phyloP scores from a whole-genome alignment of 768 basidiomycete genomes.

The Mycena maculata region DNA sequence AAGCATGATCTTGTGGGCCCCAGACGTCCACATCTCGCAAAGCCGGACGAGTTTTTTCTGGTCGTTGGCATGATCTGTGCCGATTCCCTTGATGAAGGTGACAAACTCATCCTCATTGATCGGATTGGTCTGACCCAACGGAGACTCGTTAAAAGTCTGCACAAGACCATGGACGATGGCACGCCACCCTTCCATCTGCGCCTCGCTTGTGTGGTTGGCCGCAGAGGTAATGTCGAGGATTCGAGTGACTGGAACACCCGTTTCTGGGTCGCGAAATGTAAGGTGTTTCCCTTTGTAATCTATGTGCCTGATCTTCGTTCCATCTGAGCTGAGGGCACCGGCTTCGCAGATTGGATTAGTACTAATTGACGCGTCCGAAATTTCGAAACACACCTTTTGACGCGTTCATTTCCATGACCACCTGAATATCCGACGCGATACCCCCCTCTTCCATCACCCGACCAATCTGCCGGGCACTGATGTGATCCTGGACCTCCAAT shows the following conservation, averaged over 20 bases:
- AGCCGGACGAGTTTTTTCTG: constrained; percentile 36
- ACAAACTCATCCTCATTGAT: constrained; percentile 27
- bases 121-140: neutral
- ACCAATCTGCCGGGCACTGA: constrained; percentile 1
- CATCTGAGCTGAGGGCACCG: constrained; percentile 29
- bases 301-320: constrained; percentile 36
- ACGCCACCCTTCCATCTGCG: constrained; percentile 37
- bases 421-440: constrained; percentile 6
- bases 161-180: constrained; percentile 5
- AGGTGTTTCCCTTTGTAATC: constrained; percentile 33
- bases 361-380: neutral
- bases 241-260: neutral
- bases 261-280: neutral
- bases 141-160: constrained; percentile 34
- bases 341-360: neutral
- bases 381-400: neutral
- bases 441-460: neutral
- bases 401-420: neutral
- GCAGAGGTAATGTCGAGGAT: constrained; percentile 31
- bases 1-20: constrained; percentile 1
- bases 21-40: constrained; percentile 2
- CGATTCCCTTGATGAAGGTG: constrained; percentile 26
- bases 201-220: constrained; percentile 41
- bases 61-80: constrained; percentile 41
- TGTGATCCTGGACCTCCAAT: neutral